phyloP scores from a whole-genome alignment of 176 grass and related monocot genomes.

The Oryza officinalis region DNA sequence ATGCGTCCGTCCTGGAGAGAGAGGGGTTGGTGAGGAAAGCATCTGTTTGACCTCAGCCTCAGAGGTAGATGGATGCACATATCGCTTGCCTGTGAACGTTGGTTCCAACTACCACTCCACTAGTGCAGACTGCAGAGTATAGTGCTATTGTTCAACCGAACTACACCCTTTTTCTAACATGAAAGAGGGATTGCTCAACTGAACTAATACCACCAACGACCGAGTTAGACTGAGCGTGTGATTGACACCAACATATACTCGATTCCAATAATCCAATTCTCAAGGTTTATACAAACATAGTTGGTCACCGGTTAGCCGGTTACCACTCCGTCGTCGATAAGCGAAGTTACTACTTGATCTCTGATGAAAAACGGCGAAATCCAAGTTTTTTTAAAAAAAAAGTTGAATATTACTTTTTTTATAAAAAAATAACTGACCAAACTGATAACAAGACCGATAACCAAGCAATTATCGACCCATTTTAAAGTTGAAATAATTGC shows the following conservation, averaged over 20 bases:
- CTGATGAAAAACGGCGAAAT: background rate
- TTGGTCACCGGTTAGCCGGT: too few species aligned
- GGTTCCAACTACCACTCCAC: slow-evolving; percentile 36
- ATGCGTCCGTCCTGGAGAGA: background rate
- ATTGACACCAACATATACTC: background rate
- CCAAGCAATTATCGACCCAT: too few species aligned
- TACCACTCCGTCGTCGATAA: background rate
- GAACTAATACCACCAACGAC: background rate
- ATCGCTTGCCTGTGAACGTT: slow-evolving; percentile 8
- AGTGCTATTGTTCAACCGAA: slow-evolving; percentile 16
- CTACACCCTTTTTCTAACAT: background rate
- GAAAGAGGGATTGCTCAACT: background rate
- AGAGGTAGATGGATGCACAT: background rate
- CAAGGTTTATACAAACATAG: background rate
- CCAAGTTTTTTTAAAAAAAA: too few species aligned
- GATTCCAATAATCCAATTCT: background rate
- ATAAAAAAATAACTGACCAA: too few species aligned
- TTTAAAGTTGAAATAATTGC: background rate
- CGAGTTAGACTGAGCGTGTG: background rate
- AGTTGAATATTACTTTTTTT: too few species aligned
- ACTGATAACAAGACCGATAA: too few species aligned
- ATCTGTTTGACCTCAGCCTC: background rate
- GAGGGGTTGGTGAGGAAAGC: slow-evolving; percentile 7
- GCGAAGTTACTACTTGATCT: too few species aligned
- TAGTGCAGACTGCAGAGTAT: background rate